Evolutionary conservation across 805 yeast species (phyloP).

Genomic region (Lipomyces japonicus): DNA sequence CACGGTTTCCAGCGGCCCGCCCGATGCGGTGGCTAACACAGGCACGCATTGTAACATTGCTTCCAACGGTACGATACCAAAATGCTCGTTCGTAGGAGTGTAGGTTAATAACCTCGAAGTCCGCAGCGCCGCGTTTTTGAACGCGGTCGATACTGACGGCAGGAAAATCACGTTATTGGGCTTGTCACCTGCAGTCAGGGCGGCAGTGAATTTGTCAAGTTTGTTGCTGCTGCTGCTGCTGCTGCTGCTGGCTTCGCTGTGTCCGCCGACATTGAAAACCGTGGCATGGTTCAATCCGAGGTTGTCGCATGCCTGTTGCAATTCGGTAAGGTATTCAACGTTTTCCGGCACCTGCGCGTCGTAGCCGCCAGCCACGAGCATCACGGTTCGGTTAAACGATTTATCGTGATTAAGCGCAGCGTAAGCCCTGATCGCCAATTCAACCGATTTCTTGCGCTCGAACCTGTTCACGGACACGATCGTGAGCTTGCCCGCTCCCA

Average conservation of each 20-base stretch:
- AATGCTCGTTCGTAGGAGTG: constrained; percentile 90
- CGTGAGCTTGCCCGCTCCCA: constrained; percentile 33
- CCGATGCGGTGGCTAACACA: constrained; percentile 79
- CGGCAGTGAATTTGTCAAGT: constrained; percentile 21
- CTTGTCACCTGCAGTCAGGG: constrained; percentile 32
- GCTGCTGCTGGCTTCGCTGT: too few relatives aligned
- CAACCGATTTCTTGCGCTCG: constrained; percentile 80
- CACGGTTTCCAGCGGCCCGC: constrained; percentile 89
- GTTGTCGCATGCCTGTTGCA: constrained; percentile 48
- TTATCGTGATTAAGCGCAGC: constrained; percentile 42
- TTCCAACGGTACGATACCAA: constrained; percentile 96
- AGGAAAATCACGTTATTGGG: constrained; percentile 57
- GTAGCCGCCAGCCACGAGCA: constrained; percentile 91
- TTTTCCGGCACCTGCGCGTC: constrained; percentile 75
- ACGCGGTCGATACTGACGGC: constrained; percentile 68
- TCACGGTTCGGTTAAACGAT: constrained; percentile 40
- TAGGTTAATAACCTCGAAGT: constrained; percentile 63
- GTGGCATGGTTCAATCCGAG: constrained; percentile 48
- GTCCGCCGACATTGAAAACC: constrained; percentile 24
- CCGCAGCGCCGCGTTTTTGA: constrained; percentile 61
- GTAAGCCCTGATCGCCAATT: constrained; percentile 69
- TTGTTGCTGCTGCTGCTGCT: too few relatives aligned
- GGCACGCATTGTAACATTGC: constrained; percentile 83
- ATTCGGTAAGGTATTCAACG: constrained; percentile 61
- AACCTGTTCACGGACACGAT: constrained; percentile 82